Percentiles rank a stretch among this genome's conserved stretches.
phyloP scores from a whole-genome alignment of 1,139 yeast genomes.

The Pichia norvegensis region DNA sequence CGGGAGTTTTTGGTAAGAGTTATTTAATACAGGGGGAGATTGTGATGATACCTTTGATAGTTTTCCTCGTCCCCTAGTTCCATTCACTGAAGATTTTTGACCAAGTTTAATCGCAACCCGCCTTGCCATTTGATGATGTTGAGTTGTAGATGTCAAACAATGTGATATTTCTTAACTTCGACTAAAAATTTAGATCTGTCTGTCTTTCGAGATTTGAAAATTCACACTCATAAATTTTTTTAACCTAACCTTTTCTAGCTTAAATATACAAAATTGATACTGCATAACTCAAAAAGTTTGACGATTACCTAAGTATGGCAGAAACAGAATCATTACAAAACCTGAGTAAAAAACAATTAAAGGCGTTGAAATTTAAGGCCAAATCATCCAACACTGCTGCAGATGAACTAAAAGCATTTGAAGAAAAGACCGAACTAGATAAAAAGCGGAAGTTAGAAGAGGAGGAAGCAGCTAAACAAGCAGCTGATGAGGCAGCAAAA shows the following conservation, averaged over 20 bases:
- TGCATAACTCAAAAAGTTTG: too few relatives aligned
- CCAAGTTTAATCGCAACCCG: conserved; percentile 13
- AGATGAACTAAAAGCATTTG: conserved; percentile 26
- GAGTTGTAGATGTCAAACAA: too few relatives aligned
- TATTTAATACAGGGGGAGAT: background rate
- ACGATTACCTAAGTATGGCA: too few relatives aligned
- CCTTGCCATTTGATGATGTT: conserved; percentile 14
- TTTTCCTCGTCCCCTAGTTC: conserved; percentile 1
- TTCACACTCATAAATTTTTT: too few relatives aligned
- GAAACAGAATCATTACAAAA: conserved; percentile 28
- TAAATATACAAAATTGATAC: too few relatives aligned
- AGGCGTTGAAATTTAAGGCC: conserved; percentile 64
- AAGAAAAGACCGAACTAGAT: conserved; percentile 24
- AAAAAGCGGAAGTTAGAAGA: conserved; percentile 24
- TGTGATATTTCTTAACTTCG: too few relatives aligned
- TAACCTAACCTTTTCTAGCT: too few relatives aligned
- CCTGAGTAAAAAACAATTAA: conserved; percentile 70
- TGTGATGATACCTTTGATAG: background rate
- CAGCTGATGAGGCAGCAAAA: conserved; percentile 7
- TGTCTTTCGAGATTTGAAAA: too few relatives aligned
- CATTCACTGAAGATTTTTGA: background rate
- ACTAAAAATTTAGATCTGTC: too few relatives aligned
- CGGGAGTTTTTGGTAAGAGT: too few relatives aligned
- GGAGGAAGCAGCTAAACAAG: conserved; percentile 14
- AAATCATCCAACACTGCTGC: conserved; percentile 38